phyloP scores from a whole-genome alignment of 2,329 filamentous ascomycete genomes.

The Diaporthe citri region DNA sequence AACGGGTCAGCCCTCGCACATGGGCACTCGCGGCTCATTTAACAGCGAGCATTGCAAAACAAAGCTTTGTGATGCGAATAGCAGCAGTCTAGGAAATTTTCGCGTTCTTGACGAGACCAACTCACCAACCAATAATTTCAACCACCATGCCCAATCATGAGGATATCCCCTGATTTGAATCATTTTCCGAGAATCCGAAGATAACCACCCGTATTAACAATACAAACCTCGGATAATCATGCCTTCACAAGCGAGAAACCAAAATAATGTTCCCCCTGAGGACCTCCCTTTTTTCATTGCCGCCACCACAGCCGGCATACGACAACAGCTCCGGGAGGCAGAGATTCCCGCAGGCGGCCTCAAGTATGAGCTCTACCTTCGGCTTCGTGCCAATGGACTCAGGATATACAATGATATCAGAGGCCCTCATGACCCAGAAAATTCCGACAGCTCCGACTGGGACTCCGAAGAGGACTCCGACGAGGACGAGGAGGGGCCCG shows the following conservation, averaged over 20 bases:
- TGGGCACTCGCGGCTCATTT: not conserved
- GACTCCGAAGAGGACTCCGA: not conserved
- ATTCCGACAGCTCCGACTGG: not conserved
- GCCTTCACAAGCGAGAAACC: not conserved
- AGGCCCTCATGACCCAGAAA: not conserved
- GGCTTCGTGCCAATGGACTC: not conserved
- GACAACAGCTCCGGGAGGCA: constrained; percentile 4
- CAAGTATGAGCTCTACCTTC: constrained; percentile 13
- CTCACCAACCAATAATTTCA: too few species aligned
- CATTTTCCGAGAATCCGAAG: too few species aligned
- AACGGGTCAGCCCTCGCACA: not conserved
- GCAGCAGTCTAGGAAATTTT: not conserved
- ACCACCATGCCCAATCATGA: not conserved
- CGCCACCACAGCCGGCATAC: not conserved
- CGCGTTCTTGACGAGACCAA: not conserved
- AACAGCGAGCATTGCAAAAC: not conserved
- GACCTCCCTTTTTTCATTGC: constrained; percentile 1
- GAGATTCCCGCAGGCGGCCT: not conserved
- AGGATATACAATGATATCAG: not conserved
- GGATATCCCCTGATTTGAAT: not conserved
- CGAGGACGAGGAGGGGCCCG: not conserved
- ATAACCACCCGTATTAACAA: too few species aligned
- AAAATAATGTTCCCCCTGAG: not conserved
- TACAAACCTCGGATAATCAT: not conserved
- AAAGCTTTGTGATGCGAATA: not conserved